Evolutionary conservation across 2,329 filamentous ascomycete species (phyloP).

Genomic region (Nigrospora osmanthi): DNA sequence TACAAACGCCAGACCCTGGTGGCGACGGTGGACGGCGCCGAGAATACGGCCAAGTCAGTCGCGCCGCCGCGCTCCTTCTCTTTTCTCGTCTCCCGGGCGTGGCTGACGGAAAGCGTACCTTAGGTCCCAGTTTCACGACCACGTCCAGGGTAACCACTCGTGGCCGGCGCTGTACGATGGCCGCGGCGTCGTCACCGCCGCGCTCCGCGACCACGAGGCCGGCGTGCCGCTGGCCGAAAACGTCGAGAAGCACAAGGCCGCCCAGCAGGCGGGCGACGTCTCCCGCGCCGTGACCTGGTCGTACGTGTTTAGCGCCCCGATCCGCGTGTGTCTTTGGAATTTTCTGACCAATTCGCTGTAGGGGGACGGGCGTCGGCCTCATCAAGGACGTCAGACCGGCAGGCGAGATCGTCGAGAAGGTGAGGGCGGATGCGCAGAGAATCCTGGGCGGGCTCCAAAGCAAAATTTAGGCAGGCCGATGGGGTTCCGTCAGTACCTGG

Average conservation of each 20-base stretch:
- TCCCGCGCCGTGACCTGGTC: neutral
- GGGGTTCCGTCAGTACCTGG: neutral
- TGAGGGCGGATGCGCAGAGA: neutral
- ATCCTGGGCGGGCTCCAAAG: neutral
- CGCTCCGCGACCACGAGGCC: neutral
- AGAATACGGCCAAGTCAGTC: neutral
- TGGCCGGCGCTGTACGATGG: constrained; percentile 23
- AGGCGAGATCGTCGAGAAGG: neutral
- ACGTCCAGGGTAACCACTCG: constrained; percentile 15
- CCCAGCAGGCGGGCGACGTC: neutral
- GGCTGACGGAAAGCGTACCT: neutral
- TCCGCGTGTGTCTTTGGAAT: neutral
- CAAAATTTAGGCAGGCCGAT: neutral
- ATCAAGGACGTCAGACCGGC: neutral
- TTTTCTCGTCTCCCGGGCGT: too few relatives aligned
- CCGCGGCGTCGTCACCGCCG: constrained; percentile 18
- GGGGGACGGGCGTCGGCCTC: neutral
- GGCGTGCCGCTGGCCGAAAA: neutral
- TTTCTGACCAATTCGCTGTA: neutral
- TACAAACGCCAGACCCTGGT: neutral
- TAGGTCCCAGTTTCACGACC: constrained; percentile 22
- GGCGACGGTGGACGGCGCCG: neutral
- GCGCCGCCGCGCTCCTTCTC: neutral
- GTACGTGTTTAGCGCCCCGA: neutral
- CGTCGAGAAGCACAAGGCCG: neutral